Conservation (phyloP, 257 asterid species). For the Nicotiana paniculata region DNA sequence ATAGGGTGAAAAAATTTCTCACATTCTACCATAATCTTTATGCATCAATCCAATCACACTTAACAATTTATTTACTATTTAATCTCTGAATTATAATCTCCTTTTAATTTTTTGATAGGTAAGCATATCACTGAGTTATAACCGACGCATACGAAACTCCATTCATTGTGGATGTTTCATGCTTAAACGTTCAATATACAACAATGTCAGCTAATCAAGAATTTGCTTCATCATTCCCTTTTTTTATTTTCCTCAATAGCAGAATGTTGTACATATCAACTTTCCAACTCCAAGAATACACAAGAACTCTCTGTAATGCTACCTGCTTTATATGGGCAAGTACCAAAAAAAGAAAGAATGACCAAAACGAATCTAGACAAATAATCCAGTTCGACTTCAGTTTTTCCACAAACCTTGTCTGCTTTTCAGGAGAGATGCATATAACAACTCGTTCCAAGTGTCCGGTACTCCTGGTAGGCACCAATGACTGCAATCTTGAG, state of each 20-base stretch:
- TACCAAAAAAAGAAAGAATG: neutral
- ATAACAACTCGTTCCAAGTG: constrained; percentile 87
- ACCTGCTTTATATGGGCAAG: neutral
- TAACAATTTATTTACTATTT: too few species aligned
- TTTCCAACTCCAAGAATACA: neutral
- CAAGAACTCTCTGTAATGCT: neutral
- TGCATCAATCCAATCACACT: too few species aligned
- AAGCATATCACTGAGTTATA: too few species aligned
- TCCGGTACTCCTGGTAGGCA: constrained; percentile 97
- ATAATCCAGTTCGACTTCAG: neutral
- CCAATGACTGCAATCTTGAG: constrained; percentile 98
- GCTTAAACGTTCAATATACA: too few species aligned
- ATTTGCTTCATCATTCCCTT: neutral
- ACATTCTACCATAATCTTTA: too few species aligned
- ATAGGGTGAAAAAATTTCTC: too few species aligned
- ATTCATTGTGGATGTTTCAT: too few species aligned
- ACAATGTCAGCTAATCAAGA: neutral
- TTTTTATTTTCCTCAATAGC: neutral
- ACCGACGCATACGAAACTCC: too few species aligned
- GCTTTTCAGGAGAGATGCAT: constrained; percentile 52
- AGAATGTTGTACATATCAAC: neutral
- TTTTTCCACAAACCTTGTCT: constrained; percentile 50
- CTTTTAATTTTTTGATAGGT: too few species aligned
- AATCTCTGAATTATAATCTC: too few species aligned
- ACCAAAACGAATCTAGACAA: neutral